Evolutionary conservation across 2,329 filamentous ascomycete species (phyloP).

Genomic region (Aspergillus sp.): DNA sequence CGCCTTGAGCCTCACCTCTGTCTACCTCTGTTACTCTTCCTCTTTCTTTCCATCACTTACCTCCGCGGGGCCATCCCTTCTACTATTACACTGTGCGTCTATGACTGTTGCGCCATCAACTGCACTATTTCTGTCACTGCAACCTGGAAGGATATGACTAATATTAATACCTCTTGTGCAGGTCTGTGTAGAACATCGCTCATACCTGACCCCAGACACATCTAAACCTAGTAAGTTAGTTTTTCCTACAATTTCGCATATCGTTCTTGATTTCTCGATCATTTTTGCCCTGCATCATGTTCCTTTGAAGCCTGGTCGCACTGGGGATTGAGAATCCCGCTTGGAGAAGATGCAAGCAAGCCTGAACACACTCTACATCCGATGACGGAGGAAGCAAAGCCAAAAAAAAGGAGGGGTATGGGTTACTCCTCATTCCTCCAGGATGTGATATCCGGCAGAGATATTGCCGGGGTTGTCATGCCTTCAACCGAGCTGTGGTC

Average conservation of each 20-base stretch:
- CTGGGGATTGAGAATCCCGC: background rate
- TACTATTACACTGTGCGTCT: too few species aligned
- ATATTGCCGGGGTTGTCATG: background rate
- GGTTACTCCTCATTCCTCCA: background rate
- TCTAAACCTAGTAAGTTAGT: slow-evolving; percentile 4
- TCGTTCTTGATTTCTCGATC: background rate
- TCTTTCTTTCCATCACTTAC: background rate
- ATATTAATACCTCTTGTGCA: background rate
- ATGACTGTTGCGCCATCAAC: background rate
- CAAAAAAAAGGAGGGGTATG: background rate
- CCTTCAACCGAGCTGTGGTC: background rate
- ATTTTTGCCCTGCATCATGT: background rate
- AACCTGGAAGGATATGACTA: background rate
- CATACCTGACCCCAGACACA: background rate
- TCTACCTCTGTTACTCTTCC: background rate
- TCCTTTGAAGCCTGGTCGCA: background rate
- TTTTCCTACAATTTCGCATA: background rate
- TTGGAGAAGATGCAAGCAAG: background rate
- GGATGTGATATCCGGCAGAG: background rate
- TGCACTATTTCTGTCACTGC: background rate
- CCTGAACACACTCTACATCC: background rate
- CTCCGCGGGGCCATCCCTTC: too few species aligned
- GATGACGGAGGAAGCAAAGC: background rate
- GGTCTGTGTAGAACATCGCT: background rate
- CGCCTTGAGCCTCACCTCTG: background rate